phyloP scores from a whole-genome alignment of 2,329 filamentous ascomycete genomes.

The Hymenoscyphus infarciens region DNA sequence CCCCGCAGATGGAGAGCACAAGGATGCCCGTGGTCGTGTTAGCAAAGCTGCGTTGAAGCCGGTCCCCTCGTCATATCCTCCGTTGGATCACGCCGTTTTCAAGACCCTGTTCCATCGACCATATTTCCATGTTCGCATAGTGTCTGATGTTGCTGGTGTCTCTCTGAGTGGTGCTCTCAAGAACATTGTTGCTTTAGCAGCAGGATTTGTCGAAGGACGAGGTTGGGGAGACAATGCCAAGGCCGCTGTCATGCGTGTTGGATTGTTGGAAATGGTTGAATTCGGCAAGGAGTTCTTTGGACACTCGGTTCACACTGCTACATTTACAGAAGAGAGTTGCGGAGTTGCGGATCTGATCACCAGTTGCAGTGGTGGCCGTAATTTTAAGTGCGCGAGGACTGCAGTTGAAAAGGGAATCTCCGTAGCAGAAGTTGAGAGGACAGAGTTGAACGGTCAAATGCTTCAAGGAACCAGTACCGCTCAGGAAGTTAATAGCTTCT shows the following conservation, averaged over 20 bases:
- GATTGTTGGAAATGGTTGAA: constrained; percentile 91
- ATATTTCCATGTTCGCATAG: constrained; percentile 95
- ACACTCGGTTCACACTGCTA: constrained; percentile 72
- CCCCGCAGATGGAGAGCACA: constrained; percentile 52
- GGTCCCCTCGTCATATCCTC: constrained; percentile 77
- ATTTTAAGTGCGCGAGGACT: constrained; percentile 91
- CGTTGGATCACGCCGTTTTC: constrained; percentile 80
- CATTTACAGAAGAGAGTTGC: constrained; percentile 95
- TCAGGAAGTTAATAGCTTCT: constrained; percentile 83
- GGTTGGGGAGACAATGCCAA: constrained; percentile 99
- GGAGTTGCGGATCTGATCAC: constrained; percentile 96
- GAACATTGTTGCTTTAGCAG: constrained; percentile 92
- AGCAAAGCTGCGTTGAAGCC: constrained; percentile 70
- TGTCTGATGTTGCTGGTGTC: constrained; percentile 92
- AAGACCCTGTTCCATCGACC: constrained; percentile 88
- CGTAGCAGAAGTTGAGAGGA: constrained; percentile 82
- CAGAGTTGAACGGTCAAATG: constrained; percentile 94
- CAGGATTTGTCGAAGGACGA: constrained; percentile 90
- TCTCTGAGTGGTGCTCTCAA: constrained; percentile 93
- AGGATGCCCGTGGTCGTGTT: constrained; percentile 62
- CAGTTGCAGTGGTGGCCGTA: constrained; percentile 85
- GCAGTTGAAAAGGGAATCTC: constrained; percentile 73
- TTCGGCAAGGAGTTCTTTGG: constrained; percentile 94
- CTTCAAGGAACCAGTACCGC: constrained; percentile 92
- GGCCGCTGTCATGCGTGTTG: constrained; percentile 96